A percentile compares a stretch with the other conserved stretches of the same genome.
phyloP scores from a whole-genome alignment of 768 basidiomycete genomes.

The Phylloporus sp. region DNA sequence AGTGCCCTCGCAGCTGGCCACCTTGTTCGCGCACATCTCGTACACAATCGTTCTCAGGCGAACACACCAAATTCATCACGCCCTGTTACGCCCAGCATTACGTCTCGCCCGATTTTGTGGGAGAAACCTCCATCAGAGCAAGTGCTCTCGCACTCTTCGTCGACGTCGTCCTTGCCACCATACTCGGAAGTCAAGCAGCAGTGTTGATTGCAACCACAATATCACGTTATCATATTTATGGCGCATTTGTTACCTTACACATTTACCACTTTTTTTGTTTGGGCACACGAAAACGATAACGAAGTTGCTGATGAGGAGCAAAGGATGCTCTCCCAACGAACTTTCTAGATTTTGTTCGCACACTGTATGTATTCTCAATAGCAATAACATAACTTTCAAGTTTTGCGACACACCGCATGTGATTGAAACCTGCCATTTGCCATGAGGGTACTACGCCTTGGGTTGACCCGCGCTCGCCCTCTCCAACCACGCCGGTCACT shows the following conservation, averaged over 20 bases:
- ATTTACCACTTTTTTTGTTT: constrained; percentile 7
- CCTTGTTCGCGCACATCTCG: constrained; percentile 88
- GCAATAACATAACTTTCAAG: not conserved
- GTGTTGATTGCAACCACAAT: not conserved
- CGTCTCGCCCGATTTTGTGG: constrained; percentile 23
- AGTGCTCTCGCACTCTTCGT: constrained; percentile 31
- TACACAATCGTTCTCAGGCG: constrained; percentile 82
- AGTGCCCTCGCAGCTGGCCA: constrained; percentile 93
- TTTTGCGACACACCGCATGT: too few species aligned
- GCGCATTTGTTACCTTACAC: constrained; percentile 25
- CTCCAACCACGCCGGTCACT: constrained; percentile 25
- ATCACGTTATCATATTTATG: constrained; percentile 16
- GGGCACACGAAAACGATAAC: not conserved
- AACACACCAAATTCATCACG: constrained; percentile 68
- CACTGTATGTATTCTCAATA: constrained; percentile 13
- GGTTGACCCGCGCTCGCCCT: not conserved
- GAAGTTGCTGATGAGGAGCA: not conserved
- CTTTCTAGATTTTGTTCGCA: constrained; percentile 19
- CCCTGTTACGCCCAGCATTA: constrained; percentile 53
- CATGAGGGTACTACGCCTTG: constrained; percentile 8
- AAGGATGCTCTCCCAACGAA: not conserved
- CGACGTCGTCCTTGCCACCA: constrained; percentile 40
- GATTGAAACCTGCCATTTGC: too few species aligned
- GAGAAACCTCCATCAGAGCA: constrained; percentile 15
- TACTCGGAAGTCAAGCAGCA: constrained; percentile 32